These are phyloP conservation scores for Penicillium sp. DNA, from an alignment of 2,329 filamentous ascomycete species.

Conservation along the genomic window DNA sequence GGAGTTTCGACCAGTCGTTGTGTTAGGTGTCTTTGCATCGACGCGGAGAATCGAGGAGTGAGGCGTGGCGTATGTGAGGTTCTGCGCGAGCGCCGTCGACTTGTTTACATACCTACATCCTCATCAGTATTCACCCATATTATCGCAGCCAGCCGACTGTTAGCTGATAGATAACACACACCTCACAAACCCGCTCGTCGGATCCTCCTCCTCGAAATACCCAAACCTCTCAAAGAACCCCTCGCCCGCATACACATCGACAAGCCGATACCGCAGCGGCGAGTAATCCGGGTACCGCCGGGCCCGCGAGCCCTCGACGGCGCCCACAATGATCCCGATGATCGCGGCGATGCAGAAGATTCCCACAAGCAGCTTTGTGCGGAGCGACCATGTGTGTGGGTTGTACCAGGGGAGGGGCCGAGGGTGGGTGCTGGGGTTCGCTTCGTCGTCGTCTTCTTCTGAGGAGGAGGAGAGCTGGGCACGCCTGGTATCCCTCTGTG, in stretches of 20 bases:
- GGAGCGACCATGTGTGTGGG: slow-evolving; percentile 59
- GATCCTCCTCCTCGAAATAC: slow-evolving; percentile 52
- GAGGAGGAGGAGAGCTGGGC: slow-evolving; percentile 18
- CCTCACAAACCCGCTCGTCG: slow-evolving; percentile 52
- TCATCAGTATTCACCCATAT: too few relatives aligned
- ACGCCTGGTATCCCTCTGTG: background rate
- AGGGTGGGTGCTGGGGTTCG: background rate
- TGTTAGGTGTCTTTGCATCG: slow-evolving; percentile 64
- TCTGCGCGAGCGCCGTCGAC: slow-evolving; percentile 43
- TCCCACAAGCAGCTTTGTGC: slow-evolving; percentile 53
- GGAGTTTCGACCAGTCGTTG: slow-evolving; percentile 65
- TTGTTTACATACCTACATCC: slow-evolving; percentile 46
- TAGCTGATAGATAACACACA: slow-evolving; percentile 39
- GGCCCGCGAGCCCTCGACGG: slow-evolving; percentile 40
- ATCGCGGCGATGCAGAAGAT: slow-evolving; percentile 49
- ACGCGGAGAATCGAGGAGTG: slow-evolving; percentile 63
- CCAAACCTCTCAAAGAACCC: slow-evolving; percentile 53
- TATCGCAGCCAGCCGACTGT: too few relatives aligned
- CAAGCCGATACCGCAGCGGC: slow-evolving; percentile 45
- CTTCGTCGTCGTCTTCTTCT: slow-evolving; percentile 9
- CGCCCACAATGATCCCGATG: slow-evolving; percentile 55
- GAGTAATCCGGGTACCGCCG: slow-evolving; percentile 52
- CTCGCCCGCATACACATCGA: slow-evolving; percentile 48
- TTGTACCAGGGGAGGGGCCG: slow-evolving; percentile 47
- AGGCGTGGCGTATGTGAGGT: slow-evolving; percentile 65